These are phyloP conservation scores for Klebsormidium nitens DNA, from an alignment of 139 green algal species.

Conservation along the genomic window DNA sequence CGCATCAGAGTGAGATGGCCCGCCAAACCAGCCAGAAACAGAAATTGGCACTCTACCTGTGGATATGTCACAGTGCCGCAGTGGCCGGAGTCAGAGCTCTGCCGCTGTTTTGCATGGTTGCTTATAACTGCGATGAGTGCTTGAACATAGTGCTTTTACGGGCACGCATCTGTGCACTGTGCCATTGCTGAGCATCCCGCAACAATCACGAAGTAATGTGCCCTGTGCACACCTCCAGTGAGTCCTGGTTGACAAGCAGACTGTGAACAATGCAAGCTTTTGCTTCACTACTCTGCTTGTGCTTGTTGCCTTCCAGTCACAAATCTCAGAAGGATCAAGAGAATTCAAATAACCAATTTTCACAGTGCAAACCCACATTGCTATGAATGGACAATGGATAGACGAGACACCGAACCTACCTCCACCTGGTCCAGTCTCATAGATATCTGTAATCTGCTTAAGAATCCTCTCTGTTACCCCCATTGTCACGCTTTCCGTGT, in stretches of 20 bases:
- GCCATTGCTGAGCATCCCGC: no score
- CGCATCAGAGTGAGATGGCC: background rate
- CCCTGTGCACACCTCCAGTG: no score
- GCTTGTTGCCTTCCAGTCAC: background rate
- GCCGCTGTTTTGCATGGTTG: background rate
- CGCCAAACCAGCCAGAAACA: background rate
- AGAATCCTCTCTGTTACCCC: slow-evolving; percentile 31
- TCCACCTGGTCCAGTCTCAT: slow-evolving; percentile 32
- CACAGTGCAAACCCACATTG: background rate
- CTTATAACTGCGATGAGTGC: background rate
- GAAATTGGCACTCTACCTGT: background rate
- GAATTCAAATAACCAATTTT: slow-evolving; percentile 7
- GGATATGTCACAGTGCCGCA: background rate
- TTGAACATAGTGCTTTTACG: no score
- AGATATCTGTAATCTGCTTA: slow-evolving; percentile 42
- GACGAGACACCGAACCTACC: background rate
- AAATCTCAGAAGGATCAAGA: background rate
- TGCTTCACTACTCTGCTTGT: background rate
- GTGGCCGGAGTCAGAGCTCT: background rate
- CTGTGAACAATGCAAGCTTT: background rate
- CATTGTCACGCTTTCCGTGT: slow-evolving; percentile 11
- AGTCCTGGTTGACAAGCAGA: no score
- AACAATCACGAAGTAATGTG: no score
- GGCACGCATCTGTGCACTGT: no score
- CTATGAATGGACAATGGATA: slow-evolving; percentile 9